Evolutionary conservation across 805 yeast species (phyloP).

Genomic region (Lipomyces yamanashiensis): DNA sequence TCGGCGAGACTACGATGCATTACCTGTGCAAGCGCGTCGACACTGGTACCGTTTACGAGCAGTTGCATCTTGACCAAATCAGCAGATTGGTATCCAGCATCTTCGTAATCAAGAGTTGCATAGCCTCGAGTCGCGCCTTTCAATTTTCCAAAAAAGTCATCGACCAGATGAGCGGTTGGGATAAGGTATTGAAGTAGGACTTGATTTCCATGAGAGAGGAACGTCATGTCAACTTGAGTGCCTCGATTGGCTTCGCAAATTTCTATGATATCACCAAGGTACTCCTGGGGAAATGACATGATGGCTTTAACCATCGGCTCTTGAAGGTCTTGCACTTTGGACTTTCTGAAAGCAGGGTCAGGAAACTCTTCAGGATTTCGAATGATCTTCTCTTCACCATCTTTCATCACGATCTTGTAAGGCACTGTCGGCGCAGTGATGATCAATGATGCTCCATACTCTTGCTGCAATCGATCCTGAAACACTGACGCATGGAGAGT

Average conservation of each 20-base stretch:
- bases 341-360: constrained; percentile 50
- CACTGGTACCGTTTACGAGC: constrained; percentile 83
- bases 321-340: constrained; percentile 57
- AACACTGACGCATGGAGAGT: constrained; percentile 94
- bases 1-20: constrained; percentile 82
- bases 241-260: constrained; percentile 87
- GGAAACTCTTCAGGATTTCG: constrained; percentile 96
- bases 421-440: constrained; percentile 97
- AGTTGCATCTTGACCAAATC: constrained; percentile 87
- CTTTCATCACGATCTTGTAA: constrained; percentile 69
- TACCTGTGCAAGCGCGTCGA: constrained; percentile 91
- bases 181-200: constrained; percentile 76
- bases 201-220: constrained; percentile 72
- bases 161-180: constrained; percentile 89
- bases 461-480: constrained; percentile 87
- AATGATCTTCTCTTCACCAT: constrained; percentile 67
- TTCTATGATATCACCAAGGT: constrained; percentile 82
- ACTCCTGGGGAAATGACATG: constrained; percentile 90
- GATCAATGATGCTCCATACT: constrained; percentile 89
- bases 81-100: constrained; percentile 79
- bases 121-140: constrained; percentile 90
- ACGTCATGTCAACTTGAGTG: constrained; percentile 75
- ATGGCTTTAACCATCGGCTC: constrained; percentile 92
- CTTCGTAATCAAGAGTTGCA: constrained; percentile 94
- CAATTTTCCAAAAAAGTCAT: constrained; percentile 91